Base-by-base conservation (phyloP, 331 rosid species). In the Saraca asoca region DNA sequence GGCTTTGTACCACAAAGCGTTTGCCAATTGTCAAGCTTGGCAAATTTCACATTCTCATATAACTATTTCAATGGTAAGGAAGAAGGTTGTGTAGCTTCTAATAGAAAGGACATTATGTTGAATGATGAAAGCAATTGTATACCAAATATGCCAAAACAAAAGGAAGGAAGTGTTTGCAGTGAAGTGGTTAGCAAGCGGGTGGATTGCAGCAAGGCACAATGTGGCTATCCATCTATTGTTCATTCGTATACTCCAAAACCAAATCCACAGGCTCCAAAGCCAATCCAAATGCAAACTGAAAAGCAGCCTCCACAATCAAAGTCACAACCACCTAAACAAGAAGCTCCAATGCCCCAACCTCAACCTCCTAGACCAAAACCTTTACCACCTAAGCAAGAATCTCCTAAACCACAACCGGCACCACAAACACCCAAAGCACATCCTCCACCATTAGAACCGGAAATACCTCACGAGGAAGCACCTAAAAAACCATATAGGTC, bases 31-130 rank as follows among this genome's bases (percentile, higher is more conserved):
- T 59, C 78, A 0, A 17, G 13, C 0, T 37, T 82, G 78, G 20
- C 5, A 0, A 79, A 79, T 42, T 82, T 82, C 16, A 79, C 79
- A 9, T 79, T 79, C 65, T 49, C 67, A 0, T 0, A 75, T 55
- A 82, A 82, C 54, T 82, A 68, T 9, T 79, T 82, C 45, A 79
- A 59, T 2, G 80, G 79, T 0, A 75, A 79, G 63, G 87, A 76
- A 46, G 63, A 76, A 17, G 78, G 72, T 7, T 82, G 87, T 41
- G 66, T 7, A 7, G 70, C 84, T 17, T 12, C 33, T 48, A 31
- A 73, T 4, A 38, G 46, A 14, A 79, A 79, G 51, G 58, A 65
- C 0, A 31, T 55, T 19, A 12, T 2, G 58, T 64, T 76, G 33
- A 75, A 79, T 3, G 84, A 82, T 20, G 6, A 4, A 0, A 20